Evolutionary conservation across 352 stramenopile species (phyloP).

Genomic region (Phytophthora sansomeana): DNA sequence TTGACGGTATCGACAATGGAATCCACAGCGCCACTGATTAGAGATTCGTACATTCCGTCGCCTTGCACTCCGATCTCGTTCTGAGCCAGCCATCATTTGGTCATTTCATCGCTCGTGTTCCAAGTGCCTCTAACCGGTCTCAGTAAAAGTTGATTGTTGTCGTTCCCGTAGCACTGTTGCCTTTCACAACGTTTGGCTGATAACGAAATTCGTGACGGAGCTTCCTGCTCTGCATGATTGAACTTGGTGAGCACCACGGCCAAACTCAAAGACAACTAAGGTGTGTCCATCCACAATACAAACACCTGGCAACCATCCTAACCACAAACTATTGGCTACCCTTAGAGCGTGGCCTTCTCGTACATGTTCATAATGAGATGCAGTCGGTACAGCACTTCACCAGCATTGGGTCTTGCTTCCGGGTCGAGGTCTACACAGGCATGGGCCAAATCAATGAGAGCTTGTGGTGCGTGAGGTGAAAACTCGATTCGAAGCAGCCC

Average conservation of each 20-base stretch:
- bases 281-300: neutral
- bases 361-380: constrained; percentile 48
- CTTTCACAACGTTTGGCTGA: constrained; percentile 8
- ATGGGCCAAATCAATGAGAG: constrained; percentile 36
- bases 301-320: constrained; percentile 1
- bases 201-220: too few relatives aligned
- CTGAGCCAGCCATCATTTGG: neutral
- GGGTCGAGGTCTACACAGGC: constrained; percentile 49
- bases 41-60: constrained; percentile 9
- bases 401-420: constrained; percentile 40
- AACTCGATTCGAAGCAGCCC: constrained; percentile 47
- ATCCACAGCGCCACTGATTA: constrained; percentile 10
- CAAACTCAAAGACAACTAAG: constrained; percentile 1
- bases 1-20: constrained; percentile 6
- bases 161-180: neutral
- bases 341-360: constrained; percentile 33
- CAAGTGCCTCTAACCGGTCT: constrained; percentile 17
- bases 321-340: neutral
- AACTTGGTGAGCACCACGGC: neutral
- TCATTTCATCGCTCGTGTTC: neutral
- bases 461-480: constrained; percentile 30
- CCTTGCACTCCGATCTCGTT: constrained; percentile 5
- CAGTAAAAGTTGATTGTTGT: constrained; percentile 7
- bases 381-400: constrained; percentile 47
- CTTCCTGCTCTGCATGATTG: neutral